Base-by-base conservation (phyloP, 225 moss, liverwort and hornwort species). In the Ulota crispa region DNA sequence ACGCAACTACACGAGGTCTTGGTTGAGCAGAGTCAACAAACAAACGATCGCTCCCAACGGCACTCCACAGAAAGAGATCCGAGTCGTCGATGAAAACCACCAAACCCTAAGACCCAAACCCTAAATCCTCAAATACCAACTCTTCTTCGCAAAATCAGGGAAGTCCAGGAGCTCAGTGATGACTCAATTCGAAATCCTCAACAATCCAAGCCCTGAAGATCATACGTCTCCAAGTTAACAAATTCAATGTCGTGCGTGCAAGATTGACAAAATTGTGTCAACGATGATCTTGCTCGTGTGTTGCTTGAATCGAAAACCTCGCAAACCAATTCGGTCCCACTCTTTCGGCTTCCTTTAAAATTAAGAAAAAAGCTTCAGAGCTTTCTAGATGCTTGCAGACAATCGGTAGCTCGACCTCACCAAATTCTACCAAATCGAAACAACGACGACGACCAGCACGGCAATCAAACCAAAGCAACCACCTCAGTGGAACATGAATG, bases 61-160 rank as follows among this genome's bases (percentile, higher is more conserved):
- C 43, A 73, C 78, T 69, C 69, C 27, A 47, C 75, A 10, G 56
- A 70, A 69, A 64, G 19, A 61, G 50, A 67, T 42, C 37, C 24
- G 37, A 14, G 34, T n/a, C 71, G 55, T 72, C 57, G 4, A 18
- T 31, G 34, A 26, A 50, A 72, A 3, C 34, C 53, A 69, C 74
- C 80, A 79, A 84, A 80, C 79, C 80, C 80, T 84, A 75, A 75
- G 75, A 69, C 60, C 77, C 84, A 79, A 87, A 85, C 78, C 84
- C 87, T 87, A 85, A 87, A 79, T 70, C 75, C 50, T 78, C 65
- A 66, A 30, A 39, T 12, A 18, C 42, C 26, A 65, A 36, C 64
- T 69, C 32, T 61, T 67, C 45, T 61, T 67, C 45, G 53, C 68
- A 73, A 77, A 77, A 68, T 64, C 62, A 12, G 52, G 39, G 45